Percentiles rank a stretch among this genome's conserved stretches.
These are phyloP conservation scores for Ballota nigra DNA, from an alignment of 257 asterid genomes.

Conservation along the genomic window DNA sequence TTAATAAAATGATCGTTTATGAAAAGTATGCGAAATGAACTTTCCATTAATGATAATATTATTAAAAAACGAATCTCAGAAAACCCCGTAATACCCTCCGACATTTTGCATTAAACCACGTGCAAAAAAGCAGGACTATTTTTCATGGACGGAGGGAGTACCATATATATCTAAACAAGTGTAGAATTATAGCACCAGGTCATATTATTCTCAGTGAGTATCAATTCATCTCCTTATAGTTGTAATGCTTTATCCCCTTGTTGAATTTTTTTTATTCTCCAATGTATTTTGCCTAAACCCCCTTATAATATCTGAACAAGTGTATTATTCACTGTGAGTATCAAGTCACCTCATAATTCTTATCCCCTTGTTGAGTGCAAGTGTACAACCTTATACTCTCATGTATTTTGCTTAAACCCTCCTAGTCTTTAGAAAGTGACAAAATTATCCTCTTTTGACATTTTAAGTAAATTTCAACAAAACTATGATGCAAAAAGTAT, in stretches of 20 bases:
- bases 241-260: background rate
- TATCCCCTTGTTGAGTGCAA: background rate
- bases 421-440: background rate
- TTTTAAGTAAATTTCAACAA: background rate
- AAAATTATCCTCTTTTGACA: background rate
- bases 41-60: too few relatives aligned
- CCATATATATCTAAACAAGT: background rate
- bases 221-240: background rate
- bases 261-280: background rate
- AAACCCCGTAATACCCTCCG: too few relatives aligned
- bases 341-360: background rate
- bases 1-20: too few relatives aligned
- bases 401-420: background rate
- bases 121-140: too few relatives aligned
- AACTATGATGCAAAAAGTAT: background rate
- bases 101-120: too few relatives aligned
- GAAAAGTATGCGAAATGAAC: too few relatives aligned
- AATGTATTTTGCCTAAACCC: too few relatives aligned
- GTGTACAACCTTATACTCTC: background rate
- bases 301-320: background rate
- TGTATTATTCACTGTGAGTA: background rate
- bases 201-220: background rate
- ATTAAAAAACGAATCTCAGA: too few relatives aligned
- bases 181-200: background rate
- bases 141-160: too few relatives aligned